Evolutionary conservation across 306 rosid species (phyloP).

Genomic region (Fagus crenata): DNA sequence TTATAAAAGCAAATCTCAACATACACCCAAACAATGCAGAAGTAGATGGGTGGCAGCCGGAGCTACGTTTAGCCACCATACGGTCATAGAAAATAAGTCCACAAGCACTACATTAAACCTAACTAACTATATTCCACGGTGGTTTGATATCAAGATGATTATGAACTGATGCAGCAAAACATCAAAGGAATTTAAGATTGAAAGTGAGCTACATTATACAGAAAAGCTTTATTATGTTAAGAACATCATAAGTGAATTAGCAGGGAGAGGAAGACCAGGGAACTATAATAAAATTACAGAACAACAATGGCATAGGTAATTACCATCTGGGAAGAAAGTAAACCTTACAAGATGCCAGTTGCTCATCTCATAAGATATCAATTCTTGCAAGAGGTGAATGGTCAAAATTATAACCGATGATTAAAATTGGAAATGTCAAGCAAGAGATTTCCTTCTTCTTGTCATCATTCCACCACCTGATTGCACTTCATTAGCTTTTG

Average conservation of each 20-base stretch:
- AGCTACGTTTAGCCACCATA: background rate
- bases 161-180: background rate
- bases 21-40: background rate
- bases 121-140: background rate
- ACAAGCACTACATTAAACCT: background rate
- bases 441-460: slow-evolving; percentile 46
- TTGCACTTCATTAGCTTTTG: slow-evolving; percentile 32
- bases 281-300: background rate
- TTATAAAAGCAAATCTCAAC: no score
- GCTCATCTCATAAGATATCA: slow-evolving; percentile 28
- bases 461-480: slow-evolving; percentile 40
- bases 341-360: slow-evolving; percentile 21
- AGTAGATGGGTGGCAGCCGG: background rate
- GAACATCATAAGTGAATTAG: background rate
- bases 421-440: slow-evolving; percentile 34
- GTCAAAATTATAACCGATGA: slow-evolving; percentile 27
- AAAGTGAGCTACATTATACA: background rate
- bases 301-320: background rate
- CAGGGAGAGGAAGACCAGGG: background rate
- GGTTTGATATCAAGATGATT: background rate
- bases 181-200: background rate
- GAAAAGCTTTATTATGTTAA: background rate
- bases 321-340: slow-evolving; percentile 16
- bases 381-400: slow-evolving; percentile 32
- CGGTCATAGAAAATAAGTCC: background rate